phyloP scores from a whole-genome alignment of 495 filamentous ascomycete genomes.

The Immersiella caudata region DNA sequence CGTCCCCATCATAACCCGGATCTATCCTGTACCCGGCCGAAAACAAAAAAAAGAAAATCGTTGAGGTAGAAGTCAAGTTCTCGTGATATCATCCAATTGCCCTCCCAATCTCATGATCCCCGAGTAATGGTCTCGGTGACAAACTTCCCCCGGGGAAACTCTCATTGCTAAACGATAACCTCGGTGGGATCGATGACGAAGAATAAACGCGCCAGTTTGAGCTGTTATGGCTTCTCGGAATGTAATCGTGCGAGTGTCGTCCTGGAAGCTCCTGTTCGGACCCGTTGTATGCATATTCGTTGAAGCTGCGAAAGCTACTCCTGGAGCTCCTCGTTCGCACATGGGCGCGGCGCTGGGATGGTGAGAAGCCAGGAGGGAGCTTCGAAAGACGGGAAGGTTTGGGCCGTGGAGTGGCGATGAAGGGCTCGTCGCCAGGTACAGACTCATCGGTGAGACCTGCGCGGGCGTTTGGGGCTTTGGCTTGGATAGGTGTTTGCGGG shows the following conservation, averaged over 20 bases:
- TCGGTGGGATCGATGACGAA: slow-evolving; percentile 44
- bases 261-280: slow-evolving; percentile 31
- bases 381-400: slow-evolving; percentile 50
- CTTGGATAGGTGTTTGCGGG: slow-evolving; percentile 48
- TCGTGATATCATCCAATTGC: slow-evolving; percentile 49
- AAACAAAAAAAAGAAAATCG: slow-evolving; percentile 6
- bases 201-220: slow-evolving; percentile 45
- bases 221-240: slow-evolving; percentile 15
- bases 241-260: slow-evolving; percentile 34
- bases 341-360: slow-evolving; percentile 36
- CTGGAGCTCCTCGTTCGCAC: slow-evolving; percentile 43
- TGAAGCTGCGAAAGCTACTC: slow-evolving; percentile 46
- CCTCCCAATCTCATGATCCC: slow-evolving; percentile 45
- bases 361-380: slow-evolving; percentile 33
- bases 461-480: slow-evolving; percentile 51
- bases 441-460: slow-evolving; percentile 53
- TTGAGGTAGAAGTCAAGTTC: no score
- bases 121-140: slow-evolving; percentile 45
- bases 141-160: slow-evolving; percentile 37
- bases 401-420: slow-evolving; percentile 43
- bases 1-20: neutral
- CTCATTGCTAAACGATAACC: slow-evolving; percentile 43
- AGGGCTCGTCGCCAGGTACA: slow-evolving; percentile 52
- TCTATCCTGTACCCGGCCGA: neutral
- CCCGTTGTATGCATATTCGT: slow-evolving; percentile 34